Base-by-base conservation (phyloP, 129 eudicot genomes). In the Cynara cardunculus region DNA sequence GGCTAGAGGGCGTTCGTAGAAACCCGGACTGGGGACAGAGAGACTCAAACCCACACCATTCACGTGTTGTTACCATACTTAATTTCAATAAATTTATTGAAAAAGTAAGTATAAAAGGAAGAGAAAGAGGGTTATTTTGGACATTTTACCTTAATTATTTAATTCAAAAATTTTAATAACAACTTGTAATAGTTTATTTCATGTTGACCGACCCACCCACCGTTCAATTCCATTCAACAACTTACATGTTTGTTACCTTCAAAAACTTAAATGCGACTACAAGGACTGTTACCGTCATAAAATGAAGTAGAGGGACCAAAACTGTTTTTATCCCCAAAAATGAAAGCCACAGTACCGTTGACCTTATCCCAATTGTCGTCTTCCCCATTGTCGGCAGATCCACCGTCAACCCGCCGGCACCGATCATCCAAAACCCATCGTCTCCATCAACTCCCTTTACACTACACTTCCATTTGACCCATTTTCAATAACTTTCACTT, bases 391-490 rank as follows among this genome's bases (percentile, higher is more conserved):
- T 62, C 73, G 78, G 46, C 78, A 25, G 37, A 32, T 24, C 64
- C 25, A 18, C 71, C 25, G 30, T 1, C n/a, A 27, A 7, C 1
- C 2, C 77, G 18, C 74, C 84, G 79, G 73, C 84, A 22, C 69
- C 67, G 25, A 62, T 61, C 65, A 10, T 59, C 75, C 12, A 19
- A 18, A 25, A n/a, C 19, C 14, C 82, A 28, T 12, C 27, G 24
- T 2, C 32, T 8, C 2, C 79, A 2, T 66, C 24, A 81, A 56
- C 24, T 4, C 22, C 65, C 10, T 56, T 56, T n/a, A 56, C 65
- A 56, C 19, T 2, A 81, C 3, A 6, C 59, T 81, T 19, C 79
- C 84, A 81, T 81, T 80, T 27, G 78, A 24, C 9, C 84, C 84
- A 64, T 80, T 73, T 66, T 81, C 84, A 28, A 74, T 67, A 7